A percentile compares a stretch with the other conserved stretches of the same genome.
These are phyloP conservation scores for Plasmodium knowlesi DNA, from an alignment of 169 alveolate species.

Conservation along the genomic window DNA sequence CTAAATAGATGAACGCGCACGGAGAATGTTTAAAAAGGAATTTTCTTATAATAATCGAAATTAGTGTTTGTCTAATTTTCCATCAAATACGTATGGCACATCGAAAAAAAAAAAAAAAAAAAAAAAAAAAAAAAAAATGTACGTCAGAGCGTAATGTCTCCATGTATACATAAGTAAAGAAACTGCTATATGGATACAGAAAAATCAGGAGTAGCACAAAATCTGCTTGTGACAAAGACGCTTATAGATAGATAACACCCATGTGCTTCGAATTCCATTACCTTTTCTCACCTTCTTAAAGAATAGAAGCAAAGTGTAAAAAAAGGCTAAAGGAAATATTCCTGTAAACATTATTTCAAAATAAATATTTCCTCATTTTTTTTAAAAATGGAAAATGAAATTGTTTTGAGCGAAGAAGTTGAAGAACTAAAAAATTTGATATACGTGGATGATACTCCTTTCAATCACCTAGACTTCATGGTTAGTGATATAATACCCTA, in stretches of 20 bases:
- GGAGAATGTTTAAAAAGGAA: neutral
- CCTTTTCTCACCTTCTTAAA: neutral
- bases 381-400: conserved; percentile 62
- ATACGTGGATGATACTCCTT: conserved; percentile 50
- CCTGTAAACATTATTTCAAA: neutral
- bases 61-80: conserved; percentile 14
- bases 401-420: conserved; percentile 58
- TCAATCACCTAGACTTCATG: conserved; percentile 63
- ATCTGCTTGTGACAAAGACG: neutral
- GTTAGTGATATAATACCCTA: neutral
- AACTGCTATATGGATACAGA: neutral
- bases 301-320: neutral
- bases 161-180: neutral
- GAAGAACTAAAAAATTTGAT: conserved; percentile 71
- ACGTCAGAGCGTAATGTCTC: neutral
- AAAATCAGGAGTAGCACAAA: neutral
- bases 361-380: neutral
- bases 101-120: conserved; percentile 25
- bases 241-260: neutral
- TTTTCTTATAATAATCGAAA: neutral
- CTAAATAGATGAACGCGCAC: neutral
- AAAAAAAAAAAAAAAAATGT: conserved; percentile 31
- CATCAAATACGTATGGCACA: neutral
- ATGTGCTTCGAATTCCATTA: neutral
- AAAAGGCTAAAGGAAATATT: neutral